phyloP scores from a whole-genome alignment of 2,329 filamentous ascomycete genomes.

The Cytospora paraplurivora region DNA sequence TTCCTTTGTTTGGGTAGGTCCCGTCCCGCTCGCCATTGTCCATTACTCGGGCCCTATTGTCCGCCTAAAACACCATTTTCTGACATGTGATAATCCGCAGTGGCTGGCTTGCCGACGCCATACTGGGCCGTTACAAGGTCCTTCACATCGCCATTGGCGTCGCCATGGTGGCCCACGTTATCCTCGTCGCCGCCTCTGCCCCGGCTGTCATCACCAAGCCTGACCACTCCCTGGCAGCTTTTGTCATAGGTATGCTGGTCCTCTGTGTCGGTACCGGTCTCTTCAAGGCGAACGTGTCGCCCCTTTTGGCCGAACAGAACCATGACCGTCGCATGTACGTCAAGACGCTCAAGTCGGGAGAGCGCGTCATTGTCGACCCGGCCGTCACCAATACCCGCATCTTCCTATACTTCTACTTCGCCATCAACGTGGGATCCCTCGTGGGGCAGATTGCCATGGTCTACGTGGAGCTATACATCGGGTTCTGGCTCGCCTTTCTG shows the following conservation, averaged over 20 bases:
- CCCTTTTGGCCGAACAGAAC: slow-evolving; percentile 72
- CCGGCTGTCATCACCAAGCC: slow-evolving; percentile 62
- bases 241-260: slow-evolving; percentile 64
- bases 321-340: slow-evolving; percentile 60
- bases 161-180: slow-evolving; percentile 66
- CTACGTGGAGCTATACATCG: slow-evolving; percentile 73
- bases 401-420: slow-evolving; percentile 66
- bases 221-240: slow-evolving; percentile 62
- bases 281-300: slow-evolving; percentile 80
- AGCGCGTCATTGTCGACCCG: slow-evolving; percentile 72
- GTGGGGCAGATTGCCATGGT: slow-evolving; percentile 66
- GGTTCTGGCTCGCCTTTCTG: slow-evolving; percentile 71
- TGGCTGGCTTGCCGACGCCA: slow-evolving; percentile 66
- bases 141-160: slow-evolving; percentile 68
- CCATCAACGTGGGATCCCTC: slow-evolving; percentile 71
- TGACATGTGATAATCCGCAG: slow-evolving; percentile 33
- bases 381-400: slow-evolving; percentile 68
- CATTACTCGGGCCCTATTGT: no score
- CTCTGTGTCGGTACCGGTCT: slow-evolving; percentile 70
- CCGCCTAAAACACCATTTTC: not conserved
- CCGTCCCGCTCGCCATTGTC: slow-evolving; percentile 29
- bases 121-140: slow-evolving; percentile 72
- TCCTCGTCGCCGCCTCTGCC: slow-evolving; percentile 66
- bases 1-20: slow-evolving; percentile 41
- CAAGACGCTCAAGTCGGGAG: slow-evolving; percentile 55